Evolutionary conservation across 2,329 filamentous ascomycete species (phyloP).

Genomic region (Elsinoe australis): DNA sequence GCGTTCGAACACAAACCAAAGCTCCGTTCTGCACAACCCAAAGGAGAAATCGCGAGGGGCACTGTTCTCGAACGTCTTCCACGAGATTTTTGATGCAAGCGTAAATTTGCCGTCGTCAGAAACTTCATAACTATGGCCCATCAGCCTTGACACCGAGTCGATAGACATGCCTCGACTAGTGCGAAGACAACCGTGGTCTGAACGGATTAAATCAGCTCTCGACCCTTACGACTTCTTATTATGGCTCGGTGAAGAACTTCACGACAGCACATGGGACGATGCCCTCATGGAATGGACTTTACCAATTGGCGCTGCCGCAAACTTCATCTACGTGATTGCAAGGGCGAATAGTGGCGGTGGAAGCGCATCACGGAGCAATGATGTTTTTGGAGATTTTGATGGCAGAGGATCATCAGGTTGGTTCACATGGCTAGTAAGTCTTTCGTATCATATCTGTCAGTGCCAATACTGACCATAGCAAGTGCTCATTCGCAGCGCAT

Average conservation of each 20-base stretch:
- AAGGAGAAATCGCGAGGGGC: background rate
- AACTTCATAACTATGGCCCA: too few species aligned
- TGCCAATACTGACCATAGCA: too few species aligned
- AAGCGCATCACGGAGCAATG: conserved; percentile 48
- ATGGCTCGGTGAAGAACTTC: conserved; percentile 86
- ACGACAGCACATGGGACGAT: conserved; percentile 85
- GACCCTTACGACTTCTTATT: conserved; percentile 86
- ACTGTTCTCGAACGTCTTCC: too few species aligned
- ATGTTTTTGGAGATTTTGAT: conserved; percentile 71
- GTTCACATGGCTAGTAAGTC: conserved; percentile 58
- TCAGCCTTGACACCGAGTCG: too few species aligned
- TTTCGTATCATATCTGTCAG: conserved; percentile 19
- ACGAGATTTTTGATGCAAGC: too few species aligned
- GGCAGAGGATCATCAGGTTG: conserved; percentile 51
- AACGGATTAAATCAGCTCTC: conserved; percentile 72
- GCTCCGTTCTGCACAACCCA: background rate
- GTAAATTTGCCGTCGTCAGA: too few species aligned
- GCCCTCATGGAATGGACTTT: conserved; percentile 63
- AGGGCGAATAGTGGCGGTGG: conserved; percentile 45
- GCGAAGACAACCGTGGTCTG: conserved; percentile 66
- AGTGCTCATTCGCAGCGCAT: conserved; percentile 59
- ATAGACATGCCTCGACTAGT: conserved; percentile 74
- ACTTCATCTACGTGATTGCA: conserved; percentile 72
- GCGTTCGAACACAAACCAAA: conserved; percentile 14
- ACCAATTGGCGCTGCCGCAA: conserved; percentile 66